Evolutionary conservation across 2,329 filamentous ascomycete species (phyloP).

Genomic region (Diplocarpon rosae): DNA sequence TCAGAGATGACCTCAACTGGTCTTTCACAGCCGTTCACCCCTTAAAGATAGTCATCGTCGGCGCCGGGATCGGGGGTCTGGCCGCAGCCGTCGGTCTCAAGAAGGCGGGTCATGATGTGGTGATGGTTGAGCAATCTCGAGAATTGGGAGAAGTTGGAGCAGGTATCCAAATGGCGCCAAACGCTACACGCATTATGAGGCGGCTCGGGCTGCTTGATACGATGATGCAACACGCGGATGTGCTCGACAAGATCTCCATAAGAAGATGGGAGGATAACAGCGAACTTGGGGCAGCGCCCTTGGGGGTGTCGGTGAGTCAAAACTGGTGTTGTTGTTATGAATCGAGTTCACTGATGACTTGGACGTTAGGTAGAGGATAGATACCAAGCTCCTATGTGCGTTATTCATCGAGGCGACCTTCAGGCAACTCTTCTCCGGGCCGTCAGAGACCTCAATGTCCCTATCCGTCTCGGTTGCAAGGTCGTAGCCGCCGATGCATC

Average conservation of each 20-base stretch:
- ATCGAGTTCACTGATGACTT: too few species aligned
- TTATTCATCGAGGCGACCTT: slow-evolving; percentile 14
- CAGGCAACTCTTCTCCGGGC: slow-evolving; percentile 8
- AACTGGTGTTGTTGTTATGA: too few species aligned
- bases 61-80: slow-evolving; percentile 33
- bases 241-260: too few species aligned
- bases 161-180: slow-evolving; percentile 32
- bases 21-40: too few species aligned
- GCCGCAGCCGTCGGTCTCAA: slow-evolving; percentile 22
- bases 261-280: too few species aligned
- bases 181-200: slow-evolving; percentile 27
- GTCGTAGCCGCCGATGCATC: too few species aligned
- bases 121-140: slow-evolving; percentile 29
- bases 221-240: too few species aligned
- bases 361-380: slow-evolving; percentile 20
- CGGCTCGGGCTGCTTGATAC: slow-evolving; percentile 18
- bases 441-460: too few species aligned
- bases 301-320: too few species aligned
- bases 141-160: slow-evolving; percentile 31
- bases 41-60: slow-evolving; percentile 10
- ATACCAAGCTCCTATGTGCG: slow-evolving; percentile 26
- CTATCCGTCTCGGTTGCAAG: too few species aligned
- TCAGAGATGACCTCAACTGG: too few species aligned
- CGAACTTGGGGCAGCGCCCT: too few species aligned
- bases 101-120: slow-evolving; percentile 25